Base-by-base conservation (phyloP, 768 basidiomycete species). In the Trametes maxima region DNA sequence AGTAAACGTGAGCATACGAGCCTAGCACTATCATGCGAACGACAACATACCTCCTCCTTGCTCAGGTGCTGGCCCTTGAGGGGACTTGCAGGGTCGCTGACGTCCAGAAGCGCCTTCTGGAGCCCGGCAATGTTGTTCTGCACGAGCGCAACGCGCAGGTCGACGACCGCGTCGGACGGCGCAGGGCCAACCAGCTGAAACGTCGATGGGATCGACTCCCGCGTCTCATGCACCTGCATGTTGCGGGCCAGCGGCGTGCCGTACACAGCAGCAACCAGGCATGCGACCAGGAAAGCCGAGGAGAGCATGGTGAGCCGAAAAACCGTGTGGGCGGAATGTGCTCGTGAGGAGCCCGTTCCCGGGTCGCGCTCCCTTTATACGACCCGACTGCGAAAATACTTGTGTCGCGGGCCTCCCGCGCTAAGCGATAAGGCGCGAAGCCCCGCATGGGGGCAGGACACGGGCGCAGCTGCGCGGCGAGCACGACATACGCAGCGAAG, bases 121-220 rank as follows among this genome's bases (percentile, higher is more conserved):
- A 80, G 75, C 8, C 78, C 77, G 8, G 59, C 64, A 33, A 73
- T 73, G 62, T 80, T 68, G 52, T 63, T 72, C 59, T 74, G 74
- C 37, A 68, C 69, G 54, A 80, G 71, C n/a, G 73, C 77, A 51
- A 80, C 64, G 54, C 76, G 75, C 54, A 80, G 68, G 57, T 72
- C 73, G 28, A 81, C 69, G 21, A 68, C 63, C 3, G 71, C 64
- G 57, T 74, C 70, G 1, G 67, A 60, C 13, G 72, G 50, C 5
- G 77, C 75, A 22, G 71, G 48, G n/a, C 74, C 75, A 19, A 58
- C 60, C 45, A 58, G 62, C 17, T 67, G 56, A 66, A 77, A 78
- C 37, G 69, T 72, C 11, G 62, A 46, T 16, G 76, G 76, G 17
- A 69, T 65, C 1, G 45, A 42, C 2, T 67, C 60, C 14, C 72